Evolutionary conservation across 2,329 filamentous ascomycete genomes (phyloP).

Genomic region (Penicillium sp.): DNA sequence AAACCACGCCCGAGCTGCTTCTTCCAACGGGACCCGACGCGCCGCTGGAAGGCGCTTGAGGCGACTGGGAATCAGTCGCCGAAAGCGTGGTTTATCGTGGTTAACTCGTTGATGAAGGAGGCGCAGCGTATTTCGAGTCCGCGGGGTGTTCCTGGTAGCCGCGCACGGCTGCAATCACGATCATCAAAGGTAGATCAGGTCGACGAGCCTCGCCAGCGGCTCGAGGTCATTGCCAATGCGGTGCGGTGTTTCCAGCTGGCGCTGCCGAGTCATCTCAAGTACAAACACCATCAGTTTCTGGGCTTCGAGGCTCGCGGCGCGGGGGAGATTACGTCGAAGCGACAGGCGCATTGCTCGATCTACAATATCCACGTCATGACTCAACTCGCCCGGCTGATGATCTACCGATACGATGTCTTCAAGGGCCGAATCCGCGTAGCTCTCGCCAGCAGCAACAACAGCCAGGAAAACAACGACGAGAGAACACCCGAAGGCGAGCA

Average conservation of each 20-base stretch:
- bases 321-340: background rate
- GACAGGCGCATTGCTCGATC: background rate
- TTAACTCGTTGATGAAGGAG: conserved; percentile 47
- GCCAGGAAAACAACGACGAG: background rate
- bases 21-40: conserved; percentile 35
- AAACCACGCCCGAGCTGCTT: conserved; percentile 30
- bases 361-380: background rate
- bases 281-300: conserved; percentile 35
- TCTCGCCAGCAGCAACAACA: background rate
- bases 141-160: background rate
- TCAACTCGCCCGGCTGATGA: background rate
- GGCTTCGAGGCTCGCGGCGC: conserved; percentile 26
- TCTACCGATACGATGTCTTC: background rate
- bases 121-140: conserved; percentile 32
- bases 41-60: conserved; percentile 39
- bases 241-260: conserved; percentile 37
- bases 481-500: background rate
- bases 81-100: conserved; percentile 47
- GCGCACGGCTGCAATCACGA: background rate
- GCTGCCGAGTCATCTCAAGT: conserved; percentile 35
- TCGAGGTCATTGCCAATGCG: conserved; percentile 38
- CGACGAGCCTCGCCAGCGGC: conserved; percentile 26
- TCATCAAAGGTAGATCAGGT: background rate
- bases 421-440: background rate
- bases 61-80: conserved; percentile 38